Evolutionary conservation across 2,329 filamentous ascomycete species (phyloP).

Genomic region (Fusarium sp.): DNA sequence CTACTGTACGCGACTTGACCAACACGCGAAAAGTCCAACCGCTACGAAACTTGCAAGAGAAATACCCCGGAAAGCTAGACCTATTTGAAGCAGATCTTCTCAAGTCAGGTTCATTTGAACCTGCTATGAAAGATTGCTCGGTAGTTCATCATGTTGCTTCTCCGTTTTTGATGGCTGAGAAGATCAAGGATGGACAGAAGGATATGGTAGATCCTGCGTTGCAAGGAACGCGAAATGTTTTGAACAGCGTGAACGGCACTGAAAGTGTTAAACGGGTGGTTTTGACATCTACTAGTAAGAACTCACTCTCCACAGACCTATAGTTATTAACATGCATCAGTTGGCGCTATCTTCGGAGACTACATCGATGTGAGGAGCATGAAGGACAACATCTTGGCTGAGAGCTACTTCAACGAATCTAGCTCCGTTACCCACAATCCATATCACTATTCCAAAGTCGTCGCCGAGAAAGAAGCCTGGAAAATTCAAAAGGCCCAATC

Average conservation of each 20-base stretch:
- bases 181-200: background rate
- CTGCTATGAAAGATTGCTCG: background rate
- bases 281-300: background rate
- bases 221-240: background rate
- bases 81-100: background rate
- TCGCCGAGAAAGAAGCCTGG: background rate
- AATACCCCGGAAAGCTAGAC: background rate
- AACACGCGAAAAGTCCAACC: background rate
- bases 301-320: rapidly evolving
- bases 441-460: background rate
- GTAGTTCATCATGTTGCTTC: background rate
- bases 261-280: background rate
- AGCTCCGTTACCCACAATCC: background rate
- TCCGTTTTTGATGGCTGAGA: background rate
- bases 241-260: background rate
- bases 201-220: background rate
- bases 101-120: background rate
- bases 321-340: background rate
- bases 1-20: background rate
- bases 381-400: background rate
- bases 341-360: background rate
- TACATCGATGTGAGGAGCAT: background rate
- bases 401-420: background rate
- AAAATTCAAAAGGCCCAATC: background rate
- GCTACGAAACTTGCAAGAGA: background rate